phyloP scores from a whole-genome alignment of 1,284 basidiomycete genomes.

The Cutaneotrichosporon mucoides region DNA sequence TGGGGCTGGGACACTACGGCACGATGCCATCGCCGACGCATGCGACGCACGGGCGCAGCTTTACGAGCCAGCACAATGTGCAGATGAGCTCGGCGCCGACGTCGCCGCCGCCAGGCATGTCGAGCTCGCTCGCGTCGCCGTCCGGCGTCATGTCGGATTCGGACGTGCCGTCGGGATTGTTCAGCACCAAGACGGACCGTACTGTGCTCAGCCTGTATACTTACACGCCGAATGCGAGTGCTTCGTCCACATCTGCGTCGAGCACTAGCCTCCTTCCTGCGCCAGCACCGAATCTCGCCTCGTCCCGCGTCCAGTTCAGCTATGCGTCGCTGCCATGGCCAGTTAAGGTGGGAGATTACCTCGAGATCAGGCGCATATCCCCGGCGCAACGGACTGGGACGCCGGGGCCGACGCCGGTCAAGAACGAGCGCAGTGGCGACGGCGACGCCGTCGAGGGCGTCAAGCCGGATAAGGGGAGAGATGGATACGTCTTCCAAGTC shows the following conservation, averaged over 20 bases:
- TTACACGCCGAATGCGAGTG: conserved; percentile 18
- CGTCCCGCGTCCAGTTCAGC: conserved; percentile 30
- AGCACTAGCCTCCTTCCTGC: conserved; percentile 4
- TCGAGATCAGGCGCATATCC: conserved; percentile 35
- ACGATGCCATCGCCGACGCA: too few relatives aligned
- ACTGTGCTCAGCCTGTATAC: conserved; percentile 31
- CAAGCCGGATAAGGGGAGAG: conserved; percentile 28
- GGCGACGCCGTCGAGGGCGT: conserved; percentile 37
- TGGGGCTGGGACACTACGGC: background rate
- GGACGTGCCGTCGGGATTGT: background rate
- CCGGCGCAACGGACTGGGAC: background rate
- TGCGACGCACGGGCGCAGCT: background rate
- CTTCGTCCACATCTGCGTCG: background rate
- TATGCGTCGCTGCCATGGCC: conserved; percentile 37
- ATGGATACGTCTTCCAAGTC: conserved; percentile 42
- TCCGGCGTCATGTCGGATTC: too few relatives aligned
- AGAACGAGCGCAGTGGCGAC: conserved; percentile 10
- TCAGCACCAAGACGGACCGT: background rate
- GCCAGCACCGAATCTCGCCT: conserved; percentile 15
- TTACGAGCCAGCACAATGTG: background rate
- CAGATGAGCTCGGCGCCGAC: background rate
- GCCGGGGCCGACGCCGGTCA: background rate
- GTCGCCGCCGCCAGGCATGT: background rate
- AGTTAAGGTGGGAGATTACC: conserved; percentile 38
- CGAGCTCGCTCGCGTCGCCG: background rate